A percentile compares a stretch with the other conserved stretches of the same genome.
Evolutionary conservation across 139 green algal genomes (phyloP).

Genomic region (Choricystis sp.): DNA sequence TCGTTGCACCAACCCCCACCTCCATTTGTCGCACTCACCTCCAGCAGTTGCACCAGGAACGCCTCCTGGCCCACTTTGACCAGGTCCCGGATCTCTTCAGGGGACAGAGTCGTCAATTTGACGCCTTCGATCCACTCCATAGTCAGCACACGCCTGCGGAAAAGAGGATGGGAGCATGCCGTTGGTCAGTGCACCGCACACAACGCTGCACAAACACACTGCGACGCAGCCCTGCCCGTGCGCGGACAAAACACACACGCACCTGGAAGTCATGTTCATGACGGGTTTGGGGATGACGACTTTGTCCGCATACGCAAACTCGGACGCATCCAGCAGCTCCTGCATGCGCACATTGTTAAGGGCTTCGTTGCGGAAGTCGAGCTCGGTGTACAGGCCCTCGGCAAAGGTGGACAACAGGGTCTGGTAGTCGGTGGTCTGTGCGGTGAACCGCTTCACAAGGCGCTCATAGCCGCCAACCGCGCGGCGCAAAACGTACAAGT

Average conservation of each 20-base stretch:
- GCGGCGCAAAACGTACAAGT: constrained; percentile 75
- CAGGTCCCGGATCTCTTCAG: constrained; percentile 49
- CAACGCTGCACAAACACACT: no score
- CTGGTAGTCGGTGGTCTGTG: constrained; percentile 77
- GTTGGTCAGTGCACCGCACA: no score
- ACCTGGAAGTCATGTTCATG: constrained; percentile 27
- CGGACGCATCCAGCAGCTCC: constrained; percentile 35
- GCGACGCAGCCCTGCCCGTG: constrained; percentile 11
- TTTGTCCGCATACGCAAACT: constrained; percentile 18
- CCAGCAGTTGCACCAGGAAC: constrained; percentile 87
- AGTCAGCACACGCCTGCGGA: constrained; percentile 44
- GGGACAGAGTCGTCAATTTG: constrained; percentile 64
- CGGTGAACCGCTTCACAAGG: constrained; percentile 54
- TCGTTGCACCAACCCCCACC: no score
- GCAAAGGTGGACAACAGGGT: constrained; percentile 58
- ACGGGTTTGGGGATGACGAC: constrained; percentile 46
- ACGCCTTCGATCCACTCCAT: constrained; percentile 82
- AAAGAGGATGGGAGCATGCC: neutral
- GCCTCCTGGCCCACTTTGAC: constrained; percentile 64
- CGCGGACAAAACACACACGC: neutral
- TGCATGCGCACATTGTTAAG: constrained; percentile 49
- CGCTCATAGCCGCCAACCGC: constrained; percentile 64
- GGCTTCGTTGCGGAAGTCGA: constrained; percentile 86
- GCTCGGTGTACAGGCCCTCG: constrained; percentile 66
- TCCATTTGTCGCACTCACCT: constrained; percentile 16